These are phyloP conservation scores for Leccinum truebloodii DNA, from an alignment of 768 basidiomycete species.

Conservation along the genomic window DNA sequence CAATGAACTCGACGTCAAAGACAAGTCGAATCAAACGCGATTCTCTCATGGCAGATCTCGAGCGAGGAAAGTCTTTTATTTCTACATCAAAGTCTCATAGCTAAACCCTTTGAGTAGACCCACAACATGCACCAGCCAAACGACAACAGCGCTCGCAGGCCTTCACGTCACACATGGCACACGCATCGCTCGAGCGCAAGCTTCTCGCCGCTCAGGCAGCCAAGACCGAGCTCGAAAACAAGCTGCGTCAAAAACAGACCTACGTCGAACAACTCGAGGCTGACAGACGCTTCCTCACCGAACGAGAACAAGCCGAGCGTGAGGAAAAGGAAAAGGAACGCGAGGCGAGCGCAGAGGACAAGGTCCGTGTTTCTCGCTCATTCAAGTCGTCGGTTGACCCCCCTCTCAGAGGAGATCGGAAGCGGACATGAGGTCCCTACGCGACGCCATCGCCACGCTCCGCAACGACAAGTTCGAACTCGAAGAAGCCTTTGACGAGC, in stretches of 20 bases:
- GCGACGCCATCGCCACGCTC: slow-evolving; percentile 48
- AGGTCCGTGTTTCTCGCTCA: slow-evolving; percentile 45
- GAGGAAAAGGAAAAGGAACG: slow-evolving; percentile 66
- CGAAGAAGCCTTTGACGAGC: slow-evolving; percentile 50
- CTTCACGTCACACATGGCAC: slow-evolving; percentile 60
- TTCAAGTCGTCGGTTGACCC: not conserved
- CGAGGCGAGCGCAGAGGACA: slow-evolving; percentile 52
- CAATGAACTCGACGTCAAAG: not conserved
- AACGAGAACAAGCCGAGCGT: slow-evolving; percentile 66
- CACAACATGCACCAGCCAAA: slow-evolving; percentile 65
- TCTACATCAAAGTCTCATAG: no score
- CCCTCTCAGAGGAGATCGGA: slow-evolving; percentile 47
- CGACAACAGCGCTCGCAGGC: slow-evolving; percentile 64
- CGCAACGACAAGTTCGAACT: slow-evolving; percentile 63
- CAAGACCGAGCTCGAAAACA: slow-evolving; percentile 65
- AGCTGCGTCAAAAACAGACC: slow-evolving; percentile 64
- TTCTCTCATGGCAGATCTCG: slow-evolving; percentile 66
- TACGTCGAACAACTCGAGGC: slow-evolving; percentile 65
- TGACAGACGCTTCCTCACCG: slow-evolving; percentile 68
- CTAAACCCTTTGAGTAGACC: slow-evolving; percentile 42
- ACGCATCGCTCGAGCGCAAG: slow-evolving; percentile 68
- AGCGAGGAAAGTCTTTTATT: slow-evolving; percentile 47
- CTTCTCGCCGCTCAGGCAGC: slow-evolving; percentile 60
- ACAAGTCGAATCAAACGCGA: slow-evolving; percentile 49
- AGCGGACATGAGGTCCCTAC: slow-evolving; percentile 51